Percentiles rank a stretch among this genome's conserved stretches.
These are phyloP conservation scores for Zoysia pacifica DNA, from an alignment of 176 grass and related monocot species.

Conservation along the genomic window DNA sequence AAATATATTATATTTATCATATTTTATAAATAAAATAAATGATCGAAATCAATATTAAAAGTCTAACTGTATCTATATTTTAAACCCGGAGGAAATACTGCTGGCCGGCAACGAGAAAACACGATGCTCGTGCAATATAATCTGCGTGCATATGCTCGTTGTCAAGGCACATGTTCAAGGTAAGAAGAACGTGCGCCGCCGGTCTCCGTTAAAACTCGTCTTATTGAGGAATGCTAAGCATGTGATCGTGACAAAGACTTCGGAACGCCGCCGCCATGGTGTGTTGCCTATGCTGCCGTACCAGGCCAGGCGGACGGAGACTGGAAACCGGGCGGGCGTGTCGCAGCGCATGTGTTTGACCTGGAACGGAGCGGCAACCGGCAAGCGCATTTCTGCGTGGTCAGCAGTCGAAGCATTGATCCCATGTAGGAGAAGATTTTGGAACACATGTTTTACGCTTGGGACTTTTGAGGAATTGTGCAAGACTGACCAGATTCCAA, in stretches of 20 bases:
- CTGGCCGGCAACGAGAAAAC: no score
- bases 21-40: no score
- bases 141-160: neutral
- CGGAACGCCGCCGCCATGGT: no score
- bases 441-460: neutral
- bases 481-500: neutral
- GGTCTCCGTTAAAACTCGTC: neutral
- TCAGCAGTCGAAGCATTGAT: neutral
- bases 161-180: constrained; percentile 40
- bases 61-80: no score
- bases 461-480: neutral
- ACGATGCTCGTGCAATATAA: no score
- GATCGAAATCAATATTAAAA: no score
- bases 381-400: neutral
- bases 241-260: neutral
- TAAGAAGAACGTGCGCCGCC: neutral
- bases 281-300: neutral
- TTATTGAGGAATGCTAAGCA: neutral
- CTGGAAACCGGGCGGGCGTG: neutral
- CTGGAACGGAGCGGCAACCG: neutral
- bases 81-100: no score
- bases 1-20: no score
- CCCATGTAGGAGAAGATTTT: constrained; percentile 19
- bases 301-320: neutral
- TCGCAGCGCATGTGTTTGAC: constrained; percentile 51